Evolutionary conservation across 2,329 filamentous ascomycete species (phyloP).

Genomic region (Colletotrichum tanaceti): DNA sequence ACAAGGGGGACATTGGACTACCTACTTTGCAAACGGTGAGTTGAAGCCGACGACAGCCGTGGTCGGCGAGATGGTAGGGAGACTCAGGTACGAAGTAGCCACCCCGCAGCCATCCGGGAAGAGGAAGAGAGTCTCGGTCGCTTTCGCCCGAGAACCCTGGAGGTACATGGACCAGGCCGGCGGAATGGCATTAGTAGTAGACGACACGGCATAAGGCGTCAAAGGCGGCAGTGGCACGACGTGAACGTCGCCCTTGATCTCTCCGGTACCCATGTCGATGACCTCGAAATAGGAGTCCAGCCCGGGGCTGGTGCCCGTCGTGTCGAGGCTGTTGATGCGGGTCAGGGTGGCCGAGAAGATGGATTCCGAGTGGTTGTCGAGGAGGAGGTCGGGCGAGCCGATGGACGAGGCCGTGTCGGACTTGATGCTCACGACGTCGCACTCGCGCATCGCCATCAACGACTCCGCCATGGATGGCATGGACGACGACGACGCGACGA

Average conservation of each 20-base stretch:
- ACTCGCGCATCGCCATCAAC: too few species aligned
- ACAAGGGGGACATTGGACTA: conserved; percentile 63
- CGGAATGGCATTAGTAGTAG: conserved; percentile 55
- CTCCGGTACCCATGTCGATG: conserved; percentile 63
- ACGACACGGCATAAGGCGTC: conserved; percentile 54
- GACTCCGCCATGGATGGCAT: too few species aligned
- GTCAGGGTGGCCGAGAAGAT: conserved; percentile 47
- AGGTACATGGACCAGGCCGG: conserved; percentile 60
- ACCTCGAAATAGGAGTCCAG: conserved; percentile 59
- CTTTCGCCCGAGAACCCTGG: conserved; percentile 59
- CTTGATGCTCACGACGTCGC: neutral
- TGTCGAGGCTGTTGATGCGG: conserved; percentile 55
- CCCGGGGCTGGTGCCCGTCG: conserved; percentile 48
- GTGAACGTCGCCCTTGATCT: conserved; percentile 63
- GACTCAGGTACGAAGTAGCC: conserved; percentile 73
- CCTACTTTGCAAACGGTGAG: conserved; percentile 71
- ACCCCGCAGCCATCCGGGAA: conserved; percentile 67
- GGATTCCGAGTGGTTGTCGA: conserved; percentile 42
- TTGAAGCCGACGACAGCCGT: conserved; percentile 65
- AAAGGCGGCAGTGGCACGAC: conserved; percentile 57
- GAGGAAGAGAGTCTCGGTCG: conserved; percentile 61
- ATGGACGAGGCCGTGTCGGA: conserved; percentile 44
- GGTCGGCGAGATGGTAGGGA: conserved; percentile 61
- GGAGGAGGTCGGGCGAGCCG: conserved; percentile 49
- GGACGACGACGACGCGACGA: too few species aligned